Evolutionary conservation across 192 early-diverging fungal species (phyloP), one percentile per base, ranked within the genome.

Genomic region (Umbelopsis vinacea): DNA sequence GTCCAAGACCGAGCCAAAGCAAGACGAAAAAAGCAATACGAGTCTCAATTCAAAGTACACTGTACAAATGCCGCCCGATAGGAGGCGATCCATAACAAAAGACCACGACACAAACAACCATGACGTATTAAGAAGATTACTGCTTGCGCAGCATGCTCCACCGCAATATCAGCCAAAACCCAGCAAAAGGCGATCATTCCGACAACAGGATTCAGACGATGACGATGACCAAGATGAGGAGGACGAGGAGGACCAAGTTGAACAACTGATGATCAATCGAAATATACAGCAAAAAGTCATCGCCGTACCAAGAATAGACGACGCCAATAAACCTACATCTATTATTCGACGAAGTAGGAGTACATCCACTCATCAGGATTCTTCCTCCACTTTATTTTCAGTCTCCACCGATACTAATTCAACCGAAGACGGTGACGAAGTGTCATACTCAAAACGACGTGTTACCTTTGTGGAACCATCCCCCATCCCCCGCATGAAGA

Each of bases 381-480:
- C 50, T n/a, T 45, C 33, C 9, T 46, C 70, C 9, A 66, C 23
- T 29, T 19, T 53, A 11, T 26, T 60, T 37, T 35, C 40, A 9
- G 26, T 52, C 43, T 46, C 71, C 45, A 46, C 35, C 5, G 47
- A 57, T 22, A 63, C 37, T 48, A 40, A 76, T 67, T 52, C 38
- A 40, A 38, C 52, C 46, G 43, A 46, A 40, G 67, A 69, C 40
- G 57, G 43, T 46, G n/a, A 68, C 22, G 14, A 26, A 33, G 57
- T 63, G 15, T 52, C 54, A 38, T 40, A 46, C 8, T 68, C 67
- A 15, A 63, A 71, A n/a, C 76, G 68, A 22, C 67, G 72, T 38
- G 72, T 78, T 22, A 78, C 54, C 23, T 78, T 78, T 74, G 63
- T 74, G 5, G 72, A 74, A 47, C 76, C 76, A 15, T 74, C 72